Evolutionary conservation across 495 filamentous ascomycete species (phyloP).

Genomic region (Podospora appendiculata): DNA sequence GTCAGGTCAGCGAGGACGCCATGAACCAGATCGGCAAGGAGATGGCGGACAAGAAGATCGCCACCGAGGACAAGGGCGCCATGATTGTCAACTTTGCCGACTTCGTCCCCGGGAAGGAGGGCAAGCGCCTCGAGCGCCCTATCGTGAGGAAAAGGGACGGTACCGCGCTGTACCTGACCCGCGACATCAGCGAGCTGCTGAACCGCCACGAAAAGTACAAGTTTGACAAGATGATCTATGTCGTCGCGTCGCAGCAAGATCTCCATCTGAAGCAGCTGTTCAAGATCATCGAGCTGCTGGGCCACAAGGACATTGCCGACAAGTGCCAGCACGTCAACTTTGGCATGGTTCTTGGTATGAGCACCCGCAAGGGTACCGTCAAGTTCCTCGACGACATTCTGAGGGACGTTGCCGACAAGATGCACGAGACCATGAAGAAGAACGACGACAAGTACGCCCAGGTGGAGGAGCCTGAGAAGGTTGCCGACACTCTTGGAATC

Average conservation of each 20-base stretch:
- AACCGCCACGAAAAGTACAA: conserved; percentile 51
- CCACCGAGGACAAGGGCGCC: conserved; percentile 79
- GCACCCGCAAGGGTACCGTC: conserved; percentile 49
- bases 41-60: conserved; percentile 65
- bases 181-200: conserved; percentile 57
- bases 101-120: conserved; percentile 52
- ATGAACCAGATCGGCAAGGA: conserved; percentile 61
- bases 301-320: conserved; percentile 48
- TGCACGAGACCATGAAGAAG: conserved; percentile 59
- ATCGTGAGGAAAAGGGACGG: conserved; percentile 55
- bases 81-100: conserved; percentile 82
- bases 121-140: conserved; percentile 48
- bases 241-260: conserved; percentile 54
- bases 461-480: conserved; percentile 46
- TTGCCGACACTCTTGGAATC: conserved; percentile 53
- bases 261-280: conserved; percentile 56
- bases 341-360: conserved; percentile 55
- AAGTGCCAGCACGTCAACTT: conserved; percentile 58
- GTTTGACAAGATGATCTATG: conserved; percentile 66
- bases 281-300: conserved; percentile 56
- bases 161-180: conserved; percentile 57
- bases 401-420: conserved; percentile 51
- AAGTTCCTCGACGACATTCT: conserved; percentile 57
- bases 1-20: conserved; percentile 74
- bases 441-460: conserved; percentile 54